Conservation (phyloP, 1,139 yeast genomes). For the Taphrina populina region DNA sequence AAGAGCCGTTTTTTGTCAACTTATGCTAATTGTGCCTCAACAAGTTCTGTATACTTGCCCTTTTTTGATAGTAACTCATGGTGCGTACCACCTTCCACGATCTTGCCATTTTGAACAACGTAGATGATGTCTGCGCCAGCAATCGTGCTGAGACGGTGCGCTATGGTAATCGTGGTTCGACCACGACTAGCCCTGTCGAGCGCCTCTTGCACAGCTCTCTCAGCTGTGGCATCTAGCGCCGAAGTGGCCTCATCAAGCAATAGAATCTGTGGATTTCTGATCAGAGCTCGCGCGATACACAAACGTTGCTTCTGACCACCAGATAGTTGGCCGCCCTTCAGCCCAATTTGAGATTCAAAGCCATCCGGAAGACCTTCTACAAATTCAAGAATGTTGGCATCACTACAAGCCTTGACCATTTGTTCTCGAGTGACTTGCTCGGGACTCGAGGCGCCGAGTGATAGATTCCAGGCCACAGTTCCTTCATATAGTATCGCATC, state of each 20-base stretch:
- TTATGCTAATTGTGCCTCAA: slow-evolving; percentile 28
- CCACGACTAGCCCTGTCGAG: slow-evolving; percentile 59
- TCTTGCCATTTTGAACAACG: slow-evolving; percentile 74
- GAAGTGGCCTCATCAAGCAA: slow-evolving; percentile 63
- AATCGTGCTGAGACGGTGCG: slow-evolving; percentile 86
- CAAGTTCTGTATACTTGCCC: slow-evolving; percentile 36
- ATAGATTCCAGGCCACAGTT: slow-evolving; percentile 76
- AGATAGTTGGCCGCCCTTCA: slow-evolving; percentile 79
- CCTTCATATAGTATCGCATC: slow-evolving; percentile 90
- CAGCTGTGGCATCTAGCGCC: slow-evolving; percentile 68
- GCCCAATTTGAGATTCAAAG: slow-evolving; percentile 78
- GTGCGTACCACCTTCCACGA: slow-evolving; percentile 80
- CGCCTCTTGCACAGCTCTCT: slow-evolving; percentile 71
- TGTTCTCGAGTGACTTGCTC: slow-evolving; percentile 56
- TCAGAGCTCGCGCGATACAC: slow-evolving; percentile 76
- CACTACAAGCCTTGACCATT: slow-evolving; percentile 65
- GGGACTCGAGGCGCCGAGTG: slow-evolving; percentile 62
- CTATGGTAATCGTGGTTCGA: slow-evolving; percentile 76
- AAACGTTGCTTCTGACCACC: slow-evolving; percentile 86
- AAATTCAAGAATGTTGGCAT: slow-evolving; percentile 54
- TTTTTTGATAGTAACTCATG: slow-evolving; percentile 58
- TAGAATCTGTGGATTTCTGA: slow-evolving; percentile 66
- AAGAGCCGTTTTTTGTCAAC: too few species aligned
- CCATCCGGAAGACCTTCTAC: slow-evolving; percentile 73
- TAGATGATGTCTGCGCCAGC: slow-evolving; percentile 76